phyloP scores from a whole-genome alignment of 768 basidiomycete species.

The Mycena alexandri region DNA sequence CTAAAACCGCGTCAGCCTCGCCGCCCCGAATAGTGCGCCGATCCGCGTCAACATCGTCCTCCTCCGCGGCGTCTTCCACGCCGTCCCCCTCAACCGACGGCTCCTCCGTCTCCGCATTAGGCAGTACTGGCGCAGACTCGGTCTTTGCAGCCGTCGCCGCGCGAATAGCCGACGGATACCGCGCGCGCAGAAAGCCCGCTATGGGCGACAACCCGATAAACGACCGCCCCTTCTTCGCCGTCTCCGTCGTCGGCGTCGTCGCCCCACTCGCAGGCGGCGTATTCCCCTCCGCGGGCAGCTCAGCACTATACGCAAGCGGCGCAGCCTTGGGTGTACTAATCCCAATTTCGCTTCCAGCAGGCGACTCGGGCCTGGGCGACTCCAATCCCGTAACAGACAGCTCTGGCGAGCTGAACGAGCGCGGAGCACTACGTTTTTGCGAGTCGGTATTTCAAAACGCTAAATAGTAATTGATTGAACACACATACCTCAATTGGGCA shows the following conservation, averaged over 20 bases:
- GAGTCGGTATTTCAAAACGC: no score
- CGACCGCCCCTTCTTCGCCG: conserved; percentile 53
- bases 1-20: conserved; percentile 45
- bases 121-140: conserved; percentile 1
- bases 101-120: conserved; percentile 28
- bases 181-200: conserved; percentile 71
- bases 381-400: conserved; percentile 37
- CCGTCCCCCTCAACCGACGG: conserved; percentile 12
- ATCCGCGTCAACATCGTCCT: conserved; percentile 55
- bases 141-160: conserved; percentile 29
- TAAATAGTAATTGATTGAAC: conserved; percentile 9
- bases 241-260: conserved; percentile 66
- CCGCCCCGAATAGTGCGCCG: conserved; percentile 59
- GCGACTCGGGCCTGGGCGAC: conserved; percentile 42
- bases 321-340: conserved; percentile 52
- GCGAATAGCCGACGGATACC: conserved; percentile 66
- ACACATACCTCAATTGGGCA: conserved; percentile 48
- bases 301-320: conserved; percentile 38
- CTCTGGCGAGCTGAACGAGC: conserved; percentile 34
- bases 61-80: conserved; percentile 38
- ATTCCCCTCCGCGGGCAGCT: conserved; percentile 46
- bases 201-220: conserved; percentile 75
- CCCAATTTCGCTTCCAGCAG: conserved; percentile 36
- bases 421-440: conserved; percentile 17
- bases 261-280: conserved; percentile 67